Evolutionary conservation across 2,329 filamentous ascomycete genomes (phyloP), one percentile per base, ranked within the genome.

Genomic region (Fusarium napiforme): DNA sequence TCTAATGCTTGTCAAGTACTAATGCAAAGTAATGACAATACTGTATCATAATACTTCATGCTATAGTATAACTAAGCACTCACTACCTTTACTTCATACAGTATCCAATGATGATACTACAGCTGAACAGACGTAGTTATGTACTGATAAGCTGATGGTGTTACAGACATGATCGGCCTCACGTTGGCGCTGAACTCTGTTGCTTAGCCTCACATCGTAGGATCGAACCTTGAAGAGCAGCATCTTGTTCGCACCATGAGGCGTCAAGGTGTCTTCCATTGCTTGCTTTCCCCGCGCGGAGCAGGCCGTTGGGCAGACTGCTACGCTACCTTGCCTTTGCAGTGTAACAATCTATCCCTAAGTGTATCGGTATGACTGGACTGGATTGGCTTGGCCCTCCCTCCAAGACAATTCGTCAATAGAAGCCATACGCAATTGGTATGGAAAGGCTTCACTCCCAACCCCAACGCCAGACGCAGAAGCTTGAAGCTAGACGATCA

Each of bases 141-240:
- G 36, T 42, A 53, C 61, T 63, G 58, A 52, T 61, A 47, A 65
- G 60, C 28, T 56, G 47, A 36, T 60, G 52, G 52, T 40, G 60
- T 52, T 56, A 43, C 61, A 59, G 56, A 59, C n/a, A 37, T 26
- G 40, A 72, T 73, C 64, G 62, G 43, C 64, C 65, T 53, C 58
- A 49, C 49, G 50, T 63, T 21, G 73, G 69, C 69, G 62, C 60
- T 64, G 70, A 77, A 77, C 75, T 75, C 57, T 77, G 69, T 69
- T 73, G 46, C 43, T 62, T 72, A 74, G 74, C 61, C 56, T 64
- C 23, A 18, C 19, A 37, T 36, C 62, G 52, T 56, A 65, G 58
- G 71, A 77, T 77, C 64, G 65, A 73, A 63, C 60, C 63, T 74
- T 69, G 60, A 59, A 60, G 34, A 58, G 67, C 59, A 64, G 56